A percentile compares a stretch with the other conserved stretches of the same genome.
Evolutionary conservation across 2,329 filamentous ascomycete genomes (phyloP).

Genomic region (Xylaria sp.): DNA sequence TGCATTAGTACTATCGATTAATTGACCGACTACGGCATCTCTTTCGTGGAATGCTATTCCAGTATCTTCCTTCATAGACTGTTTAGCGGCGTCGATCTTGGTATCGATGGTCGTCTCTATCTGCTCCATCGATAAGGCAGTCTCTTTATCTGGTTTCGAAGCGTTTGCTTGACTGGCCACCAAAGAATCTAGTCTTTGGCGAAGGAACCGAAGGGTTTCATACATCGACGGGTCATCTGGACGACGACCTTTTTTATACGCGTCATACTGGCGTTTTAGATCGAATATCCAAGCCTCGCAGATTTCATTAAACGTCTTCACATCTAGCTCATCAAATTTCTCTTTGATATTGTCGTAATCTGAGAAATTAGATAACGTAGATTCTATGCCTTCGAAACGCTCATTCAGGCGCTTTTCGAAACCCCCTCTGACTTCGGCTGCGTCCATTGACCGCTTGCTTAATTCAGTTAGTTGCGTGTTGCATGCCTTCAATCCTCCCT

Average conservation of each 20-base stretch:
- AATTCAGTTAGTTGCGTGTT: conserved; percentile 12
- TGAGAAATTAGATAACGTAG: conserved; percentile 10
- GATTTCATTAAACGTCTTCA: conserved; percentile 25
- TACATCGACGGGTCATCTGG: conserved; percentile 11
- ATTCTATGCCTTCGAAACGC: conserved; percentile 25
- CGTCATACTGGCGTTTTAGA: conserved; percentile 29
- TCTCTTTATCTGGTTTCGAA: neutral
- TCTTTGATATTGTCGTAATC: conserved; percentile 32
- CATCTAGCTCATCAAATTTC: conserved; percentile 34
- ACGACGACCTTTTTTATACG: conserved; percentile 19
- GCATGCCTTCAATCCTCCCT: conserved; percentile 1
- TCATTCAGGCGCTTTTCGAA: conserved; percentile 1
- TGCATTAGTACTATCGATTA: conserved; percentile 35
- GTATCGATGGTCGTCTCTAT: conserved; percentile 18
- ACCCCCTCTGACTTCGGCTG: neutral
- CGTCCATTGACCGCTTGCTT: neutral
- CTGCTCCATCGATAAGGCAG: conserved; percentile 1
- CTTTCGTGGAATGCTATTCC: conserved; percentile 19
- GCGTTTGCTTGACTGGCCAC: neutral
- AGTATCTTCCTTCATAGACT: conserved; percentile 14
- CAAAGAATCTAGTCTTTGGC: conserved; percentile 11
- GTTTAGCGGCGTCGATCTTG: conserved; percentile 16
- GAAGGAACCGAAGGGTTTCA: neutral
- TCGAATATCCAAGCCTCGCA: conserved; percentile 29
- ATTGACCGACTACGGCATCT: conserved; percentile 32